Evolutionary conservation across 495 filamentous ascomycete genomes (phyloP).

Genomic region (Podospora australis): DNA sequence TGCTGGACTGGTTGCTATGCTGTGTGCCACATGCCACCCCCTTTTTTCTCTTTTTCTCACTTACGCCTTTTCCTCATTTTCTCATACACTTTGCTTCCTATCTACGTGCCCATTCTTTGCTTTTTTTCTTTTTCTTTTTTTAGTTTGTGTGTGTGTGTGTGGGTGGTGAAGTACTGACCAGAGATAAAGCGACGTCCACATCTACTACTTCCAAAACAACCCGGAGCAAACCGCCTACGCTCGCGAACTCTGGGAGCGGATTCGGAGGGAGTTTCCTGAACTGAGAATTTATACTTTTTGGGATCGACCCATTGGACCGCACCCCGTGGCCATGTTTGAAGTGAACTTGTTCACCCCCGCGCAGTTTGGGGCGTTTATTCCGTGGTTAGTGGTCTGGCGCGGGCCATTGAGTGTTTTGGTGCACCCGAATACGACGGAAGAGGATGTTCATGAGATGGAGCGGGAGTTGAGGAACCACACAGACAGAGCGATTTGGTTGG

Average conservation of each 20-base stretch:
- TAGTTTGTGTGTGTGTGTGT: no score
- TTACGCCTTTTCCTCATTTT: no score
- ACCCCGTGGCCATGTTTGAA: slow-evolving; percentile 85
- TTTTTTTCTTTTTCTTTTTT: no score
- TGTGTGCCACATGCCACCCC: not conserved
- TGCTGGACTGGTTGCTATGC: no score
- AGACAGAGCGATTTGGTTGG: slow-evolving; percentile 80
- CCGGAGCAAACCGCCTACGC: slow-evolving; percentile 58
- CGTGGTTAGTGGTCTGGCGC: slow-evolving; percentile 78
- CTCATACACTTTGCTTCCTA: no score
- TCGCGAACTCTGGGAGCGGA: slow-evolving; percentile 65
- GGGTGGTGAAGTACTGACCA: no score
- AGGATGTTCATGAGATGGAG: slow-evolving; percentile 19
- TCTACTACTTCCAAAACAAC: slow-evolving; percentile 70
- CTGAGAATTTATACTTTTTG: slow-evolving; percentile 74
- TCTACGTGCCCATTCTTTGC: no score
- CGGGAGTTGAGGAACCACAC: slow-evolving; percentile 61
- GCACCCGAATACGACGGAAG: slow-evolving; percentile 68
- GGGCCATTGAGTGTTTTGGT: slow-evolving; percentile 74
- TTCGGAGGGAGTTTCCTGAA: slow-evolving; percentile 82
- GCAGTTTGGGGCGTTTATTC: slow-evolving; percentile 81
- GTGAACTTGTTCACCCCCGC: slow-evolving; percentile 80
- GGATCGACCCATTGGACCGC: slow-evolving; percentile 73
- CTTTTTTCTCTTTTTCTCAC: not conserved
- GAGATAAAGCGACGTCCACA: slow-evolving; percentile 72